Percentiles rank a stretch among this genome's conserved stretches.
phyloP scores from a whole-genome alignment of 805 yeast species.

The Lipomyces starkeyi region DNA sequence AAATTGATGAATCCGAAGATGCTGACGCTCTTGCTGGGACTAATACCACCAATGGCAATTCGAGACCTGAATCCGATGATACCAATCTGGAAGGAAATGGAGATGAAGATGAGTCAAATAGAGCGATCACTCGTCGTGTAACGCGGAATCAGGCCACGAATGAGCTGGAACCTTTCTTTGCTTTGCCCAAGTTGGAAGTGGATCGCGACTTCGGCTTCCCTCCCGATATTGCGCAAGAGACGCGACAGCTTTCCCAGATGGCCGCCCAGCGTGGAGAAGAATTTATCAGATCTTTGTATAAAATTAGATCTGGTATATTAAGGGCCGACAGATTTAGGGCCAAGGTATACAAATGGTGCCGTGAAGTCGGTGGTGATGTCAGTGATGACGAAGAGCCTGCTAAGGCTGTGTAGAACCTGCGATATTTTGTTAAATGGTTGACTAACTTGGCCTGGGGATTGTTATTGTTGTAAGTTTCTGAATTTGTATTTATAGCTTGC shows the following conservation, averaged over 20 bases:
- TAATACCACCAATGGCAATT: conserved; percentile 5
- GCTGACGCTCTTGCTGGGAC: conserved; percentile 20
- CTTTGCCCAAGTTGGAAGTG: conserved; percentile 57
- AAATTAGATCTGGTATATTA: conserved; percentile 73
- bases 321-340: conserved; percentile 78
- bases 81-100: conserved; percentile 24
- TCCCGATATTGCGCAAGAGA: conserved; percentile 66
- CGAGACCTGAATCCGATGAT: conserved; percentile 4
- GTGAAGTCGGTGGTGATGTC: conserved; percentile 36
- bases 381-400: conserved; percentile 32
- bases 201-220: conserved; percentile 60
- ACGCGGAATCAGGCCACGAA: conserved; percentile 44
- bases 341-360: conserved; percentile 71
- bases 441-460: not conserved
- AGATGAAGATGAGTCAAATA: conserved; percentile 22
- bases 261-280: conserved; percentile 85
- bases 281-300: conserved; percentile 77
- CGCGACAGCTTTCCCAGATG: conserved; percentile 76
- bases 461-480: not conserved
- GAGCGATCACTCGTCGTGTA: conserved; percentile 39
- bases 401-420: not conserved
- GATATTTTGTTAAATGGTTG: not conserved
- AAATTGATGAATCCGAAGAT: conserved; percentile 9
- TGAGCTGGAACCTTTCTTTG: conserved; percentile 68
- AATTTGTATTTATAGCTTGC: not conserved